phyloP scores from a whole-genome alignment of 2,329 filamentous ascomycete genomes.

The Aspergillus oerlinghausenensis region DNA sequence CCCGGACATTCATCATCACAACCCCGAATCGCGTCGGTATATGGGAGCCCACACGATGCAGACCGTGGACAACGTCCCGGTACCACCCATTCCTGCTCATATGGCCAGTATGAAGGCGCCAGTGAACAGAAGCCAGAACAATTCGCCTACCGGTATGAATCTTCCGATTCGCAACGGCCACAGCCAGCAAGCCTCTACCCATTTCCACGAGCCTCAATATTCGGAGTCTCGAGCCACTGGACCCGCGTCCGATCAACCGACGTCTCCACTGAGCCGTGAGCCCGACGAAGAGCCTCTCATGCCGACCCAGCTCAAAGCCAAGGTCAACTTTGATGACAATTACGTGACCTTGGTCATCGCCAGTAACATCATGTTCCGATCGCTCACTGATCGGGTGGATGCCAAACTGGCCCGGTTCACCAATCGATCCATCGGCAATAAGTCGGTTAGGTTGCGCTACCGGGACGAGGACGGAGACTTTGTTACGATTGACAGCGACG shows the following conservation, averaged over 20 bases:
- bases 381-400: slow-evolving; percentile 90
- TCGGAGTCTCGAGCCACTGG: slow-evolving; percentile 26
- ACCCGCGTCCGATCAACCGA: slow-evolving; percentile 26
- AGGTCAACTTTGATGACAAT: slow-evolving; percentile 86
- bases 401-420: slow-evolving; percentile 88
- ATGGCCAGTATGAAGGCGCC: slow-evolving; percentile 55
- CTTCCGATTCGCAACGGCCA: slow-evolving; percentile 64
- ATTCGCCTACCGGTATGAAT: slow-evolving; percentile 66
- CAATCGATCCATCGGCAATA: slow-evolving; percentile 73
- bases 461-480: slow-evolving; percentile 88
- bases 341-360: slow-evolving; percentile 95
- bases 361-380: slow-evolving; percentile 91
- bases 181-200: slow-evolving; percentile 53
- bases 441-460: slow-evolving; percentile 82
- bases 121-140: slow-evolving; percentile 73
- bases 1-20: slow-evolving; percentile 77
- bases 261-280: slow-evolving; percentile 32
- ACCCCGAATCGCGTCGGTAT: slow-evolving; percentile 46
- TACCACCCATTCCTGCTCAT: slow-evolving; percentile 72
- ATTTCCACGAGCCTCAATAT: slow-evolving; percentile 39
- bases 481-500: slow-evolving; percentile 89
- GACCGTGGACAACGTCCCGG: slow-evolving; percentile 57
- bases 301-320: slow-evolving; percentile 84
- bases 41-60: slow-evolving; percentile 54
- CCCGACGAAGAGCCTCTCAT: slow-evolving; percentile 43